A percentile compares a stretch with the other conserved stretches of the same genome.
phyloP scores from a whole-genome alignment of 176 grass and related monocot species.

The Zoysia japonica region DNA sequence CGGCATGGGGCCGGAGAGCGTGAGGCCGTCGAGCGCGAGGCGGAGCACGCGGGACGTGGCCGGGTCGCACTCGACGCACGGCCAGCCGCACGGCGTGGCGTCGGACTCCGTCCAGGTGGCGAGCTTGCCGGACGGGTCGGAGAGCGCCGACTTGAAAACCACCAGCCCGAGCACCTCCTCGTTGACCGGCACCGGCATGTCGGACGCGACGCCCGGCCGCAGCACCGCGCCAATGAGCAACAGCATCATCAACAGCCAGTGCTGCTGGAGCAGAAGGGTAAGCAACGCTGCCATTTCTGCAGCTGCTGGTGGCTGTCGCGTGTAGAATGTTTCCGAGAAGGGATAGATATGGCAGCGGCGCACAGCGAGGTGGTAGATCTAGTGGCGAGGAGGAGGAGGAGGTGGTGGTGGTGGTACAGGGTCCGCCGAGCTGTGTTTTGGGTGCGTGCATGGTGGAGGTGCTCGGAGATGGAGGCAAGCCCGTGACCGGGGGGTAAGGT shows the following conservation, averaged over 20 bases:
- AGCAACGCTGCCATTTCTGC: constrained; percentile 35
- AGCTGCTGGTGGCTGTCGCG: background rate
- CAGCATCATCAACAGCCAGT: background rate
- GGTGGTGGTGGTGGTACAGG: background rate
- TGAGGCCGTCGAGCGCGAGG: constrained; percentile 60
- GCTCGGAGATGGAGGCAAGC: background rate
- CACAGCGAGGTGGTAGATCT: constrained; percentile 18
- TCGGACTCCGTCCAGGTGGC: constrained; percentile 78
- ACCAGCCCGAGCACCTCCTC: constrained; percentile 86
- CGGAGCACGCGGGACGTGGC: constrained; percentile 75
- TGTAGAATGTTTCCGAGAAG: constrained; percentile 13
- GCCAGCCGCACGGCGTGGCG: constrained; percentile 73
- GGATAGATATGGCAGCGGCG: background rate
- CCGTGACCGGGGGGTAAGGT: constrained; percentile 49
- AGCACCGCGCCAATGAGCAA: background rate
- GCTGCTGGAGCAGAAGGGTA: background rate
- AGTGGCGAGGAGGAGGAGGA: background rate
- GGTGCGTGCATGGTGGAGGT: constrained; percentile 25
- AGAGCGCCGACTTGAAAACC: constrained; percentile 71
- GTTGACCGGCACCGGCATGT: constrained; percentile 69
- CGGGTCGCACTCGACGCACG: constrained; percentile 78
- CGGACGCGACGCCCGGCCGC: background rate
- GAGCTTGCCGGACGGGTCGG: constrained; percentile 59
- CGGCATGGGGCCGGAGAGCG: constrained; percentile 66
- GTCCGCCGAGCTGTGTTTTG: constrained; percentile 44